These are phyloP conservation scores for Trichoderma koningii DNA, from an alignment of 2,329 filamentous ascomycete genomes.

Conservation along the genomic window DNA sequence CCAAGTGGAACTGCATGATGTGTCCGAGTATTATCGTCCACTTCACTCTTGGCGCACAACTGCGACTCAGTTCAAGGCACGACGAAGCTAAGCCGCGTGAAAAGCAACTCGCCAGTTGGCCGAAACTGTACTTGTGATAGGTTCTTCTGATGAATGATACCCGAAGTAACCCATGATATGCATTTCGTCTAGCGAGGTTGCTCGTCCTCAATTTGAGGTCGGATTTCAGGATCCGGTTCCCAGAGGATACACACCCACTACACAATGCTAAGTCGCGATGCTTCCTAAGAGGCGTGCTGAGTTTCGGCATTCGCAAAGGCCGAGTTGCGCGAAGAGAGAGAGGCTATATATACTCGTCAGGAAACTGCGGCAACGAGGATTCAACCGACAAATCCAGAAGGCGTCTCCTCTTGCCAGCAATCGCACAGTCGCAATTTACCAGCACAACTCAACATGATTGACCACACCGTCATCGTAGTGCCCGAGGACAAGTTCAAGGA, in stretches of 20 bases:
- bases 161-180: too few species aligned
- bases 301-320: background rate
- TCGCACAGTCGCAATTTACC: background rate
- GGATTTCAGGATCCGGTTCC: too few species aligned
- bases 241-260: too few species aligned
- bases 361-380: background rate
- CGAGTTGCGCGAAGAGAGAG: background rate
- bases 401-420: background rate
- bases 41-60: background rate
- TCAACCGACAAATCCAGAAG: background rate
- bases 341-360: constrained; percentile 9
- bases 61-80: background rate
- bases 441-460: constrained; percentile 40
- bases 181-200: too few species aligned
- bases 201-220: too few species aligned
- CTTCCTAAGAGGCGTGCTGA: background rate
- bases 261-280: too few species aligned
- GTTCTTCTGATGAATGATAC: too few species aligned
- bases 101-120: too few species aligned
- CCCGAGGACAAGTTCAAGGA: constrained; percentile 36
- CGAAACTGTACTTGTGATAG: too few species aligned
- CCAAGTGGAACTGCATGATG: background rate
- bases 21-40: background rate
- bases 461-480: constrained; percentile 40
- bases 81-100: too few species aligned